A percentile compares a stretch with the other conserved stretches of the same genome.
Conservation (phyloP, 495 filamentous ascomycete species). For the Aspergillus avenaceus region DNA sequence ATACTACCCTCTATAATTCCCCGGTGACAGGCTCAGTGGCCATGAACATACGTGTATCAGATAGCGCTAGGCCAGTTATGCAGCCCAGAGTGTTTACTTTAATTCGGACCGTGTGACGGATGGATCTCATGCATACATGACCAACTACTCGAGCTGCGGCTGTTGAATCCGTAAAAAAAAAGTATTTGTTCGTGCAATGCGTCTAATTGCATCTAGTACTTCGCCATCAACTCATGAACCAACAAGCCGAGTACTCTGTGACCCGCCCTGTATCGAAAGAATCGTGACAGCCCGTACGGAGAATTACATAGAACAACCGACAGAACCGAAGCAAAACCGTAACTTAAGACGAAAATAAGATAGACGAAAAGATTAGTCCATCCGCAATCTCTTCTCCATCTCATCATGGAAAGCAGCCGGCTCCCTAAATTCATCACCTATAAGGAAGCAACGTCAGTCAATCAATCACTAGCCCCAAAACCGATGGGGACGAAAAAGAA, state of each 20-base stretch:
- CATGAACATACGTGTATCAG: neutral
- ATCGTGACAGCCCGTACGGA: neutral
- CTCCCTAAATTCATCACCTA: constrained; percentile 60
- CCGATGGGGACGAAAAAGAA: neutral
- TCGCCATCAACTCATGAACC: neutral
- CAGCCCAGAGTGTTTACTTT: no score
- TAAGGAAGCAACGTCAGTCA: neutral
- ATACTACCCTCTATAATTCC: neutral
- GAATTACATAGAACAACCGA: neutral
- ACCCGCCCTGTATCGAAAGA: neutral
- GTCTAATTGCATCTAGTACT: constrained; percentile 1
- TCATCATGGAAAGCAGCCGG: constrained; percentile 76
- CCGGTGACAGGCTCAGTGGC: neutral
- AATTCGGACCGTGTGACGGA: no score
- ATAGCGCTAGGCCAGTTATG: no score
- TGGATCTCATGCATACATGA: no score
- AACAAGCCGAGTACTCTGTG: neutral
- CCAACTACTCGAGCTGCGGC: neutral
- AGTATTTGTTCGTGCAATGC: neutral
- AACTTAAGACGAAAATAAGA: constrained; percentile 10
- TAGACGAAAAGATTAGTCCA: constrained; percentile 55
- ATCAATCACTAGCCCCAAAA: neutral
- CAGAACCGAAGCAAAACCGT: constrained; percentile 11
- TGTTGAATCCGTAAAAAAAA: neutral
- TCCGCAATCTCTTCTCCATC: constrained; percentile 85